A percentile compares a stretch with the other conserved stretches of the same genome.
Conservation (phyloP, 441 rosid genomes). For the Pelargonium cotyledonis region DNA sequence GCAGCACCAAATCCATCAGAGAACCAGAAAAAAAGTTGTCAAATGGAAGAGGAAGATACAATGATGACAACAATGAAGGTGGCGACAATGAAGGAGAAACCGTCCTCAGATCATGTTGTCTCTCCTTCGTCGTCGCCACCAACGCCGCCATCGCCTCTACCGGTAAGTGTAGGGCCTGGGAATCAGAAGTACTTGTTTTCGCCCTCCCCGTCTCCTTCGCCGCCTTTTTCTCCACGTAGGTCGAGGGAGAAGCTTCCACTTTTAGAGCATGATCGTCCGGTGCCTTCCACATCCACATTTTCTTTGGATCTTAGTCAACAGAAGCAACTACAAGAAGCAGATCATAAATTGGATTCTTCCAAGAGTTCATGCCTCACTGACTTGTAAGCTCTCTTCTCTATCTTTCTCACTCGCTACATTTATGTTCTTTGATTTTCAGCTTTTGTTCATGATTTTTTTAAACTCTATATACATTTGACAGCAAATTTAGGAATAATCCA, state of each 20-base stretch:
- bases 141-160: conserved; percentile 64
- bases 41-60: conserved; percentile 9
- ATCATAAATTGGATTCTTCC: not conserved
- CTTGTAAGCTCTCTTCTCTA: not conserved
- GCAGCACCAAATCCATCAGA: not conserved
- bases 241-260: not conserved
- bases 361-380: not conserved
- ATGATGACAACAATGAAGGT: not conserved
- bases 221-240: conserved; percentile 38
- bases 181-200: conserved; percentile 42
- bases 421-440: not conserved
- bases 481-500: too few species aligned
- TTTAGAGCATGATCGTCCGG: not conserved
- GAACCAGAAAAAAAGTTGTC: not conserved
- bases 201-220: conserved; percentile 45
- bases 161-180: conserved; percentile 51
- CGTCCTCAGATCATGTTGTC: not conserved
- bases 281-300: conserved; percentile 26
- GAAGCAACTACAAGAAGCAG: not conserved
- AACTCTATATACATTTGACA: too few species aligned
- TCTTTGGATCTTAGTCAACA: conserved; percentile 32
- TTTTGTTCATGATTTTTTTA: not conserved
- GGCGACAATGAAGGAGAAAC: conserved; percentile 10
- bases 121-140: conserved; percentile 49
- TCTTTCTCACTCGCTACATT: not conserved